A percentile compares a stretch with the other conserved stretches of the same genome.
These are phyloP conservation scores for Spathaspora passalidarum DNA, from an alignment of 805 yeast genomes.

Conservation along the genomic window DNA sequence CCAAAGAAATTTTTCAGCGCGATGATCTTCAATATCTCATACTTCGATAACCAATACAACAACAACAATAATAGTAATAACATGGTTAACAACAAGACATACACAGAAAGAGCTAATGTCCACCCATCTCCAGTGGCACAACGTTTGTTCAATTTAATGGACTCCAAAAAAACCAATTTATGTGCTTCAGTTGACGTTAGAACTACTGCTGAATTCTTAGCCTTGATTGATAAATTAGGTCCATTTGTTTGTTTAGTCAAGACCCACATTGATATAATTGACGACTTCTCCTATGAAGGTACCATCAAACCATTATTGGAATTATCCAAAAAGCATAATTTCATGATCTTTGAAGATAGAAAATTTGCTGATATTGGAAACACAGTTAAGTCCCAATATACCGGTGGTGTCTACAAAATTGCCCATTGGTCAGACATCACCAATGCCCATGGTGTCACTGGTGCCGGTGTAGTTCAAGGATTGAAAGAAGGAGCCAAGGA, in stretches of 20 bases:
- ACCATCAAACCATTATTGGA: slow-evolving; percentile 73
- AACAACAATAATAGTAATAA: not conserved
- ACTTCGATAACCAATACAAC: no score
- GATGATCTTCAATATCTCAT: not conserved
- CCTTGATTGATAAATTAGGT: slow-evolving; percentile 74
- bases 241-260: slow-evolving; percentile 90
- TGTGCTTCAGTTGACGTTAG: slow-evolving; percentile 94
- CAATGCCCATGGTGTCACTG: slow-evolving; percentile 97
- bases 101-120: slow-evolving; percentile 62
- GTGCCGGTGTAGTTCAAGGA: slow-evolving; percentile 89
- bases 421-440: slow-evolving; percentile 96
- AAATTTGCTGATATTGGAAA: slow-evolving; percentile 98
- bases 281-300: slow-evolving; percentile 79
- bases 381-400: slow-evolving; percentile 91
- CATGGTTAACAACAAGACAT: slow-evolving; percentile 38
- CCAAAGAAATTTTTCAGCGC: not conserved
- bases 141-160: slow-evolving; percentile 71
- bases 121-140: slow-evolving; percentile 81
- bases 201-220: slow-evolving; percentile 71
- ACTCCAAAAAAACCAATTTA: slow-evolving; percentile 74
- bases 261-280: slow-evolving; percentile 91
- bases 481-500: slow-evolving; percentile 77
- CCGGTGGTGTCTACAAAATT: slow-evolving; percentile 84
- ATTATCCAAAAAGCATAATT: slow-evolving; percentile 77
- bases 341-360: slow-evolving; percentile 93